Conservation (phyloP, 148 eudicot genomes). For the Cornus kousa region DNA sequence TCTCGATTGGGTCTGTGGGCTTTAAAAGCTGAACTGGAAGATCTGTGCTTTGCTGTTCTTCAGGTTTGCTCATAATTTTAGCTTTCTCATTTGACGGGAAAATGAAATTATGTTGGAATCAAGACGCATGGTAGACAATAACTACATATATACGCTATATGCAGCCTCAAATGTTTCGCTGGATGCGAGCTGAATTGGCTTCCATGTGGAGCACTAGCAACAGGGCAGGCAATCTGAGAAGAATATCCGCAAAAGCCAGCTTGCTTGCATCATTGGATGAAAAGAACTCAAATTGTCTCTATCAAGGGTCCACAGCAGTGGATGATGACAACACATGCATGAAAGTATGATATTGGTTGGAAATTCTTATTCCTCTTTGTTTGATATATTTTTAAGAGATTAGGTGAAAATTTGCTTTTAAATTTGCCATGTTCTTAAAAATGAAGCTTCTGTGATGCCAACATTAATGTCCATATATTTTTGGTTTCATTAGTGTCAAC, state of each 20-base stretch:
- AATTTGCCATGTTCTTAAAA: background rate
- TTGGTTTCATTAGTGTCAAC: too few relatives aligned
- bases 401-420: background rate
- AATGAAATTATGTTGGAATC: conserved; percentile 1
- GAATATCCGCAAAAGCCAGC: conserved; percentile 45
- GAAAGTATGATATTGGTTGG: conserved; percentile 43
- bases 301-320: conserved; percentile 23
- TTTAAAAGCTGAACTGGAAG: conserved; percentile 93
- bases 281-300: conserved; percentile 20
- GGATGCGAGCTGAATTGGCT: conserved; percentile 78
- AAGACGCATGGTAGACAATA: background rate
- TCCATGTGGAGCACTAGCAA: conserved; percentile 82
- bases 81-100: background rate
- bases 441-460: background rate
- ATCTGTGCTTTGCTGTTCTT: conserved; percentile 93
- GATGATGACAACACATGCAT: conserved; percentile 48
- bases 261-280: conserved; percentile 26
- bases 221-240: conserved; percentile 51
- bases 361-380: background rate
- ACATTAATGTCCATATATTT: background rate
- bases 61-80: conserved; percentile 43
- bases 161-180: conserved; percentile 81
- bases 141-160: conserved; percentile 3
- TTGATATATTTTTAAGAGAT: background rate
- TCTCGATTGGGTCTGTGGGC: conserved; percentile 96